These are phyloP conservation scores for Mallotus nudiflorus DNA, from an alignment of 345 rosid genomes.

Conservation along the genomic window DNA sequence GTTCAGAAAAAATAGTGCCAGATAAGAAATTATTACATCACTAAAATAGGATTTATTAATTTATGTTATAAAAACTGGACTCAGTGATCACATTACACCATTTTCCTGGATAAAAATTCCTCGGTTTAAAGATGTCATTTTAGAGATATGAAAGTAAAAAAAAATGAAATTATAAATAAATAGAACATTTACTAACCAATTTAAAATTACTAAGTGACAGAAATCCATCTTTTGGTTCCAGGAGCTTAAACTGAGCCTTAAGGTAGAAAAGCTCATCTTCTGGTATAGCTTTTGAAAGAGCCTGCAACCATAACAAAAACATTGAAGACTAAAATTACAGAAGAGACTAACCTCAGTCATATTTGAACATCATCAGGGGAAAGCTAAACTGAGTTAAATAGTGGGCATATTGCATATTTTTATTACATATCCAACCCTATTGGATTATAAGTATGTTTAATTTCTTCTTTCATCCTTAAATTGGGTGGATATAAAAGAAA, in stretches of 20 bases:
- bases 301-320: conserved; percentile 45
- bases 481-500: background rate
- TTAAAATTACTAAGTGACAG: conserved; percentile 66
- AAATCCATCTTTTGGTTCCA: conserved; percentile 83
- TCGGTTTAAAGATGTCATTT: background rate
- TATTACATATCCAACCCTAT: background rate
- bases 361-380: background rate
- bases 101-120: background rate
- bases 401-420: background rate
- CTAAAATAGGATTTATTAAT: background rate
- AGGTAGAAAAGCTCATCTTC: conserved; percentile 77
- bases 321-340: background rate
- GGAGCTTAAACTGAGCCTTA: conserved; percentile 64
- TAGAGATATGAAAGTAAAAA: background rate
- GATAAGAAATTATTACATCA: background rate
- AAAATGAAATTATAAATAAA: background rate
- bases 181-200: conserved; percentile 56
- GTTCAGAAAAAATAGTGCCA: background rate
- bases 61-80: background rate
- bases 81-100: background rate
- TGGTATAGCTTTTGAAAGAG: conserved; percentile 87
- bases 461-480: background rate
- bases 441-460: background rate
- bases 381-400: background rate
- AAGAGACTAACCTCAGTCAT: background rate